Conservation (phyloP, 257 asterid genomes). For the Ballota nigra region DNA sequence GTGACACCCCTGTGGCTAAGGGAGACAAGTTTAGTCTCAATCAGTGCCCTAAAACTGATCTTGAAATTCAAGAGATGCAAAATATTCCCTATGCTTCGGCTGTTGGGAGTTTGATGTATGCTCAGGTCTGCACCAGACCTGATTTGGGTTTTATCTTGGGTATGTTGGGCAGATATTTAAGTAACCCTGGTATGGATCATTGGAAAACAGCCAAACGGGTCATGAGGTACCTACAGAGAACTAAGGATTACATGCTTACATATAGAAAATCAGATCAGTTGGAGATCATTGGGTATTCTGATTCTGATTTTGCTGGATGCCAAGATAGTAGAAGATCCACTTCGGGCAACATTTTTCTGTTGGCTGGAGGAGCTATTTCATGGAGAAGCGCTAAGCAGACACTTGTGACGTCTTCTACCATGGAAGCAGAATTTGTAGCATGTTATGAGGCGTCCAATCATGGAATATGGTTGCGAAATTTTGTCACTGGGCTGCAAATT, state of each 20-base stretch:
- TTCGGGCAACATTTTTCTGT: neutral
- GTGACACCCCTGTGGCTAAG: neutral
- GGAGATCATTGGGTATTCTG: neutral
- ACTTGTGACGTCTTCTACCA: neutral
- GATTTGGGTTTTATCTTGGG: neutral
- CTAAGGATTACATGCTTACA: neutral
- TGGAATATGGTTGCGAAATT: neutral
- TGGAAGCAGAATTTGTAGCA: neutral
- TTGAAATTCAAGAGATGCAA: neutral
- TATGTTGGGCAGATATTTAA: neutral
- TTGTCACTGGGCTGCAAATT: neutral
- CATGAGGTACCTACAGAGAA: neutral
- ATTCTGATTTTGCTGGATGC: neutral
- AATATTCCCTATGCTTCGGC: neutral
- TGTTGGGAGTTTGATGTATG: too few relatives aligned
- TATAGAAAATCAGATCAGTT: neutral
- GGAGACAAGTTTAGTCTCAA: neutral
- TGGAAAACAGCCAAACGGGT: neutral
- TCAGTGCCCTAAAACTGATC: neutral
- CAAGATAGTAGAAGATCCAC: neutral
- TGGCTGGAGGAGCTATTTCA: neutral
- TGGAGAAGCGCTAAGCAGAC: too few relatives aligned
- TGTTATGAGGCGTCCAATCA: neutral
- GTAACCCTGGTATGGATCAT: neutral
- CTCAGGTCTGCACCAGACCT: too few relatives aligned